Percentiles rank a stretch among this genome's conserved stretches.
phyloP scores from a whole-genome alignment of 75 land plant species.

The Cryptomeria japonica region DNA sequence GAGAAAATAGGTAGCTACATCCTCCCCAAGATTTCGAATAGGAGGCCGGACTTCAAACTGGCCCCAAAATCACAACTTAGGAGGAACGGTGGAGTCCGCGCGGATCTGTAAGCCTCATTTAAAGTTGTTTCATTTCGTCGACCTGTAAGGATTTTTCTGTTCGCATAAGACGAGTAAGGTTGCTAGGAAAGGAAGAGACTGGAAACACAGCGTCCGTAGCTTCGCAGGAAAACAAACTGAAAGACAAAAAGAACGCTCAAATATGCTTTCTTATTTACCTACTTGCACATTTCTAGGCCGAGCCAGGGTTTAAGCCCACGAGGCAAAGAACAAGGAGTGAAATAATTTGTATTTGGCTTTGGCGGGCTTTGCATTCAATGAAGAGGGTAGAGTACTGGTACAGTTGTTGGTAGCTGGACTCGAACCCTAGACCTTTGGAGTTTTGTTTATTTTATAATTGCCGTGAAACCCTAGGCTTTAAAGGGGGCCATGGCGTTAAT shows the following conservation, averaged over 20 bases:
- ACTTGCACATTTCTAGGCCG: background rate
- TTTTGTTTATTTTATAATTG: background rate
- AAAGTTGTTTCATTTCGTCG: background rate
- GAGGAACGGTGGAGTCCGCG: background rate
- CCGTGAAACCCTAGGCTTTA: background rate
- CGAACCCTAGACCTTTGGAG: background rate
- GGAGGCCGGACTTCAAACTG: background rate
- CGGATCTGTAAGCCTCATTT: conserved; percentile 3
- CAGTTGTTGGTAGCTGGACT: conserved; percentile 5
- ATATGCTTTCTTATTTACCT: background rate
- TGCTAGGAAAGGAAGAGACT: background rate
- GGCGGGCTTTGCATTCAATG: background rate
- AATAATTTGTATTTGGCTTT: background rate
- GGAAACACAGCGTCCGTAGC: background rate
- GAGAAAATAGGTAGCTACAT: background rate
- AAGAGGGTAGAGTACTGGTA: background rate
- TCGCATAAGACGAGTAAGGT: no score
- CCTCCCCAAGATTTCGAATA: background rate
- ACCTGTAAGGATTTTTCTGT: background rate
- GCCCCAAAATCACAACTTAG: background rate
- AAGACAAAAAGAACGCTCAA: background rate
- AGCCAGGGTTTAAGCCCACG: background rate
- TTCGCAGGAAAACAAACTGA: background rate
- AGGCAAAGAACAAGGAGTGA: background rate
- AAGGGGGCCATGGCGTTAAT: conserved; percentile 4